phyloP scores from a whole-genome alignment of 352 stramenopile genomes.

The Globisporangium okanoganense region DNA sequence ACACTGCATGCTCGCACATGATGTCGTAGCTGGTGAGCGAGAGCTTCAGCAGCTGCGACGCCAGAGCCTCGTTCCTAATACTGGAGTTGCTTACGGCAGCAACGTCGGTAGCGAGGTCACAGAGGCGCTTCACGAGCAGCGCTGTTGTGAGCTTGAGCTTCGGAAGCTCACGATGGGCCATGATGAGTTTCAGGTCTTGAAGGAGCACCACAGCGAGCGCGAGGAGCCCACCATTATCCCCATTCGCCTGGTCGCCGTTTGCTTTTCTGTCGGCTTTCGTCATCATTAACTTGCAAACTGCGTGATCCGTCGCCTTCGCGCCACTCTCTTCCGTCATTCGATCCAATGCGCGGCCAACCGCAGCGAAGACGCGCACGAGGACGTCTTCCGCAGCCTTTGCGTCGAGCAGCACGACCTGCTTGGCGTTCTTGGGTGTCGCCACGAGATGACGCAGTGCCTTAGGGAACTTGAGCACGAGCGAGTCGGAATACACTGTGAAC shows the following conservation, averaged over 20 bases:
- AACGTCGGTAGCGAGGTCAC: conserved; percentile 19
- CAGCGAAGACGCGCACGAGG: conserved; percentile 38
- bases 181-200: conserved; percentile 26
- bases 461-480: conserved; percentile 42
- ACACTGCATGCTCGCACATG: conserved; percentile 65
- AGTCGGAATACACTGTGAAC: conserved; percentile 50
- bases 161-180: conserved; percentile 27
- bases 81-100: not conserved
- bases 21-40: conserved; percentile 37
- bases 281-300: conserved; percentile 12
- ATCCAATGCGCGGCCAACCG: conserved; percentile 29
- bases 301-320: conserved; percentile 13
- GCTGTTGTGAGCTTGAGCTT: conserved; percentile 42
- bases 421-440: conserved; percentile 17
- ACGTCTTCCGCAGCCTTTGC: conserved; percentile 31
- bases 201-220: conserved; percentile 32
- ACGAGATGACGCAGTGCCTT: conserved; percentile 30
- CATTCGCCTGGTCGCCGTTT: not conserved
- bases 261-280: not conserved
- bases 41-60: not conserved
- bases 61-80: not conserved
- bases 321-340: conserved; percentile 6
- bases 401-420: conserved; percentile 35
- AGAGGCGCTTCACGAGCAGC: conserved; percentile 36
- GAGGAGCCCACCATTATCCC: conserved; percentile 16